A percentile compares a stretch with the other conserved stretches of the same genome.
Conservation (phyloP, 2,329 filamentous ascomycete genomes). For the Camillea tinctor region DNA sequence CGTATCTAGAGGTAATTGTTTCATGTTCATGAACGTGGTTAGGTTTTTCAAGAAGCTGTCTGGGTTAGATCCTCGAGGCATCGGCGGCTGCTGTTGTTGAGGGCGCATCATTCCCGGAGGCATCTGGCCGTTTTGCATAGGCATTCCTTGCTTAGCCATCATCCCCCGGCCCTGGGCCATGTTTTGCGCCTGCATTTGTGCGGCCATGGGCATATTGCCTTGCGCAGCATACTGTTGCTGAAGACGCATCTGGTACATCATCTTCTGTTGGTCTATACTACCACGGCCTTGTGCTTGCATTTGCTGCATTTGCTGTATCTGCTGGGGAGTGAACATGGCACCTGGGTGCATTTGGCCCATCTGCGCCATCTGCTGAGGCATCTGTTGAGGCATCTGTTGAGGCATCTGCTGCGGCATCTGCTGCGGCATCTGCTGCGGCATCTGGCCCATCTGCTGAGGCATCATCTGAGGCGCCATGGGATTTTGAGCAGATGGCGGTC, state of each 20-base stretch:
- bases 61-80: conserved; percentile 46
- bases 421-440: conserved; percentile 35
- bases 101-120: conserved; percentile 48
- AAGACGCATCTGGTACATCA: conserved; percentile 78
- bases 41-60: conserved; percentile 77
- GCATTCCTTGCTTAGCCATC: conserved; percentile 53
- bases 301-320: conserved; percentile 47
- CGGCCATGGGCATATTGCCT: conserved; percentile 47
- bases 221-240: conserved; percentile 74
- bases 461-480: conserved; percentile 56
- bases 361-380: conserved; percentile 35
- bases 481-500: conserved; percentile 55
- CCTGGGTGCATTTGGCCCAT: conserved; percentile 37
- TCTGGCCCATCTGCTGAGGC: conserved; percentile 45
- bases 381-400: conserved; percentile 41
- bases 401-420: conserved; percentile 41
- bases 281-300: conserved; percentile 48
- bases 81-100: conserved; percentile 44
- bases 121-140: conserved; percentile 57
- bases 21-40: conserved; percentile 71
- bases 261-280: conserved; percentile 69
- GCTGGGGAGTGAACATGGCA: conserved; percentile 38
- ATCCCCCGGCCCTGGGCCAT: conserved; percentile 44
- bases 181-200: conserved; percentile 50
- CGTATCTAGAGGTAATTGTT: conserved; percentile 70